phyloP scores from a whole-genome alignment of 2,329 filamentous ascomycete genomes.

The Aspergillus quadrilineatus region DNA sequence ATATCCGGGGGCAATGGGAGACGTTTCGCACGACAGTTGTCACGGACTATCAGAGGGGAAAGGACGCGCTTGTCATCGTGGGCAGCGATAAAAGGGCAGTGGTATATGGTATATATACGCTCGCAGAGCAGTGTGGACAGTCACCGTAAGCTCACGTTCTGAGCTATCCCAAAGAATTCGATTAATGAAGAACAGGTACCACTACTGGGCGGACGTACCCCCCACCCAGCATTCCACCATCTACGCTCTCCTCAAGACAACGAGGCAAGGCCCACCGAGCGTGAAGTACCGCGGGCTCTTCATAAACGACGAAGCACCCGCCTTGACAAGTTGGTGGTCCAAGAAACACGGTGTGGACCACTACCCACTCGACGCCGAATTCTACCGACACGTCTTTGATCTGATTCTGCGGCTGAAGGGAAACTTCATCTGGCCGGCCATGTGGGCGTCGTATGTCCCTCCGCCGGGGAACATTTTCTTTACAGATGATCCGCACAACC shows the following conservation, averaged over 20 bases:
- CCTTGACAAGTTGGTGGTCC: neutral
- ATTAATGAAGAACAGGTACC: neutral
- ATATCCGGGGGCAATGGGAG: neutral
- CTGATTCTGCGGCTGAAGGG: neutral
- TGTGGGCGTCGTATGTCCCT: neutral
- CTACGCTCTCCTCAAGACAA: neutral
- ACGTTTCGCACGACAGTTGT: neutral
- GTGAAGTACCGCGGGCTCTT: neutral
- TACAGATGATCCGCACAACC: neutral
- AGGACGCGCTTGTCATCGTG: neutral
- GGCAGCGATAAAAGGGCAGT: neutral
- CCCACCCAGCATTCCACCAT: neutral
- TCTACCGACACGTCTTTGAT: neutral
- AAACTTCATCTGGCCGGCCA: conserved; percentile 2
- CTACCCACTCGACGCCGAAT: neutral
- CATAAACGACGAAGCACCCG: neutral
- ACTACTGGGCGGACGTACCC: neutral
- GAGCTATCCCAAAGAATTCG: neutral
- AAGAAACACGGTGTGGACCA: neutral
- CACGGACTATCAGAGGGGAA: too few relatives aligned
- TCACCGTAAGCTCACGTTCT: neutral
- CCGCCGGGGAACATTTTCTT: neutral
- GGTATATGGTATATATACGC: neutral
- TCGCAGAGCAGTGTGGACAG: neutral
- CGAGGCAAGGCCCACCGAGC: neutral